Evolutionary conservation across 2,329 filamentous ascomycete genomes (phyloP).

Genomic region (Xylaria sp.): DNA sequence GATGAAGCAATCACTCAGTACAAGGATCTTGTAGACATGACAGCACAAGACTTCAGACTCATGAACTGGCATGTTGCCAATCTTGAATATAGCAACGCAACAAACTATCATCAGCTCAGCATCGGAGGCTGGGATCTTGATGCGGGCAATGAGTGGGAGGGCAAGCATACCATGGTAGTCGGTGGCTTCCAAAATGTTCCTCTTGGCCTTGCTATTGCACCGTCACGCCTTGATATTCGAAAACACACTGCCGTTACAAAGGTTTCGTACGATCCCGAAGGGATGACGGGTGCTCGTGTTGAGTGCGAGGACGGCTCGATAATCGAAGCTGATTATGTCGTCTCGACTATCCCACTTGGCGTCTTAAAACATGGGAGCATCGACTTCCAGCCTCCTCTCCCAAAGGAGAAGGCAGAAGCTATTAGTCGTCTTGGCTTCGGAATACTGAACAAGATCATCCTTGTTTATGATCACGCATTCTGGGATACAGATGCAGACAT

Average conservation of each 20-base stretch:
- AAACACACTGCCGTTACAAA: conserved; percentile 78
- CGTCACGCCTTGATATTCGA: conserved; percentile 79
- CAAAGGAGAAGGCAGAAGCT: conserved; percentile 83
- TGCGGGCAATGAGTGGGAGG: conserved; percentile 97
- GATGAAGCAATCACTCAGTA: conserved; percentile 93
- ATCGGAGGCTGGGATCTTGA: conserved; percentile 96
- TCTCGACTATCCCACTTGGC: conserved; percentile 89
- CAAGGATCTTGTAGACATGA: conserved; percentile 82
- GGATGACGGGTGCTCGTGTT: conserved; percentile 66
- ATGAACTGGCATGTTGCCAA: conserved; percentile 99
- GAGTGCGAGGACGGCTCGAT: conserved; percentile 81
- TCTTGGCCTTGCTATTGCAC: conserved; percentile 83
- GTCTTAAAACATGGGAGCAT: conserved; percentile 87
- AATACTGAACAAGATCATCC: conserved; percentile 91
- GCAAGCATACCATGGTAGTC: conserved; percentile 90
- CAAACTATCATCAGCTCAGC: conserved; percentile 86
- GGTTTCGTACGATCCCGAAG: conserved; percentile 71
- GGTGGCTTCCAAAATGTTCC: conserved; percentile 95
- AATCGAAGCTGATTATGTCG: conserved; percentile 88
- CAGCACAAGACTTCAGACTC: conserved; percentile 85
- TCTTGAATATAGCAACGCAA: conserved; percentile 96
- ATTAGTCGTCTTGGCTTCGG: conserved; percentile 91
- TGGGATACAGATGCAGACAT: conserved; percentile 93
- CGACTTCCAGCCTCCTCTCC: conserved; percentile 90
- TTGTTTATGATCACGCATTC: conserved; percentile 89